Percentiles rank a stretch among this genome's conserved stretches.
These are phyloP conservation scores for Coprinopsis sp. DNA, from an alignment of 768 basidiomycete species.

Conservation along the genomic window DNA sequence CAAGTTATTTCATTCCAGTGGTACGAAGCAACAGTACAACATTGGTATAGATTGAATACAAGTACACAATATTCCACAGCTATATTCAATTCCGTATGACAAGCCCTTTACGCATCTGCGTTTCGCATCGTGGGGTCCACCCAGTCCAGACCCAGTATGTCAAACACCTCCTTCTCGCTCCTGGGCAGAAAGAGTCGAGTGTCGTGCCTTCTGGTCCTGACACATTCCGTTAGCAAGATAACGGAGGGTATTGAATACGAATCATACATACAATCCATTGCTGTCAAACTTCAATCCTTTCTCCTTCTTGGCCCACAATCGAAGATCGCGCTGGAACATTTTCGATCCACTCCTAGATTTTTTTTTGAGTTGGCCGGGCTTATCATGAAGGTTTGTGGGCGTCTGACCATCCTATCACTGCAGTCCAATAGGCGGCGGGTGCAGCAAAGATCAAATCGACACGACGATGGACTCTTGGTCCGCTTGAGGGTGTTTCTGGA, in stretches of 20 bases:
- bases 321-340: conserved; percentile 85
- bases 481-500: conserved; percentile 31
- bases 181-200: conserved; percentile 54
- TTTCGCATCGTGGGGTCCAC: conserved; percentile 70
- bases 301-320: conserved; percentile 66
- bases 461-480: conserved; percentile 51
- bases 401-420: conserved; percentile 79
- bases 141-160: conserved; percentile 63
- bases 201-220: conserved; percentile 60
- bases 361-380: not conserved
- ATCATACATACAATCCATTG: conserved; percentile 58
- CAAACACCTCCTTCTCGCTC: conserved; percentile 71
- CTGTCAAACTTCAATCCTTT: conserved; percentile 81
- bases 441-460: conserved; percentile 82
- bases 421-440: conserved; percentile 79
- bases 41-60: too few relatives aligned
- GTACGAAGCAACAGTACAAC: too few relatives aligned
- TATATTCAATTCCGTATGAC: not conserved
- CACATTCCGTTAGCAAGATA: not conserved
- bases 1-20: too few relatives aligned
- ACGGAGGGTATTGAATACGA: not conserved
- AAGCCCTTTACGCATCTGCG: conserved; percentile 50
- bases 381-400: not conserved
- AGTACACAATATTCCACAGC: conserved; percentile 1
- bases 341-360: conserved; percentile 78